Percentiles rank a stretch among this genome's conserved stretches.
These are phyloP conservation scores for Scleromitrula shiraiana DNA, from an alignment of 2,329 filamentous ascomycete species.

Conservation along the genomic window DNA sequence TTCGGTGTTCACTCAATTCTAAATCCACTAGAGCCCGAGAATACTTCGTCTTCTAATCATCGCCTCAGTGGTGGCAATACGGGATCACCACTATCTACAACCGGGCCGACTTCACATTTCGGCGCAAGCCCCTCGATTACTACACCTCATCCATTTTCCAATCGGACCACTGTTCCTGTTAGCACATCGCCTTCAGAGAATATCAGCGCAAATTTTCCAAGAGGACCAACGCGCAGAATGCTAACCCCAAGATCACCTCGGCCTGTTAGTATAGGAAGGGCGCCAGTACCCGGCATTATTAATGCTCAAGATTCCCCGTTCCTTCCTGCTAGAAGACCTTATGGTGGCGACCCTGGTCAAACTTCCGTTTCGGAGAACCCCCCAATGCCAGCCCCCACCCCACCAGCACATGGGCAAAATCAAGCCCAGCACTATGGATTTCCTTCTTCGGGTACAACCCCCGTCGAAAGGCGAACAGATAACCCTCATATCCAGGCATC, in stretches of 20 bases:
- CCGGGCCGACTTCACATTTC: constrained; percentile 17
- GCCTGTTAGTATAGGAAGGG: constrained; percentile 41
- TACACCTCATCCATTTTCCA: constrained; percentile 18
- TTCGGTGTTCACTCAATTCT: constrained; percentile 31
- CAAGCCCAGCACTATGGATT: constrained; percentile 25
- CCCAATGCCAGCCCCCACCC: constrained; percentile 34
- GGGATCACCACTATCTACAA: constrained; percentile 20
- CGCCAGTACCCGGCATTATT: constrained; percentile 37
- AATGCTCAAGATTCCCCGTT: constrained; percentile 43
- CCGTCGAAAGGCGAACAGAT: constrained; percentile 28
- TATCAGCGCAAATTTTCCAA: constrained; percentile 23
- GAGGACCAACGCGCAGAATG: constrained; percentile 18
- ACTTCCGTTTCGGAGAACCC: constrained; percentile 33
- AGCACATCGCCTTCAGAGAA: constrained; percentile 19
- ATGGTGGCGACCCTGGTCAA: constrained; percentile 35
- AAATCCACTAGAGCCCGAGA: constrained; percentile 29
- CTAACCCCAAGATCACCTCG: constrained; percentile 36
- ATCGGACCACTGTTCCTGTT: constrained; percentile 14
- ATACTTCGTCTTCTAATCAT: constrained; percentile 13
- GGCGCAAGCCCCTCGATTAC: constrained; percentile 19
- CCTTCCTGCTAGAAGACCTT: constrained; percentile 34
- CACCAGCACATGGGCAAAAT: constrained; percentile 13
- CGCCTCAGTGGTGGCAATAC: constrained; percentile 17
- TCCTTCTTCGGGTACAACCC: constrained; percentile 35
- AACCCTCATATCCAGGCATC: constrained; percentile 32